These are phyloP conservation scores for Madurella fahalii DNA, from an alignment of 2,329 filamentous ascomycete genomes.

Conservation along the genomic window DNA sequence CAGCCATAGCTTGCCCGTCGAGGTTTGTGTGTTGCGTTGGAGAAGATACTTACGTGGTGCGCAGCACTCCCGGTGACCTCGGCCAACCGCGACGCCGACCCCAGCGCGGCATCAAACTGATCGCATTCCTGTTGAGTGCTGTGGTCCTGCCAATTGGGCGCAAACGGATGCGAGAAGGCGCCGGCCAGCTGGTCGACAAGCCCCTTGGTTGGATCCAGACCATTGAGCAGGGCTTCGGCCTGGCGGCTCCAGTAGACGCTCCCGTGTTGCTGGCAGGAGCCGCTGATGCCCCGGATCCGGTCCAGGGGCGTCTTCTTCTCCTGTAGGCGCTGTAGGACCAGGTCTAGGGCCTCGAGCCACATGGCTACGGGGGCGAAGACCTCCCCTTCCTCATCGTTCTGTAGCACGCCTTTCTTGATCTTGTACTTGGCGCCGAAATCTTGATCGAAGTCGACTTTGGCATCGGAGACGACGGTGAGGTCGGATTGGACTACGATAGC, in stretches of 20 bases:
- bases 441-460: conserved; percentile 92
- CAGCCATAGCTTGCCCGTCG: background rate
- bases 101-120: conserved; percentile 71
- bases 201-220: conserved; percentile 55
- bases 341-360: conserved; percentile 90
- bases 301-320: conserved; percentile 67
- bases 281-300: conserved; percentile 76
- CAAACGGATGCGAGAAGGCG: conserved; percentile 79
- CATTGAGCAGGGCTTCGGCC: conserved; percentile 61
- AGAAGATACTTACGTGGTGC: conserved; percentile 69
- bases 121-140: conserved; percentile 93
- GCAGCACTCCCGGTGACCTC: conserved; percentile 84
- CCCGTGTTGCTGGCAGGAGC: conserved; percentile 94
- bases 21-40: background rate
- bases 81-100: conserved; percentile 64
- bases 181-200: conserved; percentile 68
- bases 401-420: conserved; percentile 82
- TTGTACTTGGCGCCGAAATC: conserved; percentile 71
- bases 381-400: conserved; percentile 76
- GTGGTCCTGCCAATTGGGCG: conserved; percentile 97
- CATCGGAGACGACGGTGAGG: conserved; percentile 74
- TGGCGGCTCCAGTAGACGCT: conserved; percentile 86
- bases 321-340: conserved; percentile 71
- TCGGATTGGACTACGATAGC: conserved; percentile 80
- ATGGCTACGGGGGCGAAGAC: conserved; percentile 90